These are phyloP conservation scores for Nitzschia sp. DNA, from an alignment of 108 stramenopile species.

Conservation along the genomic window DNA sequence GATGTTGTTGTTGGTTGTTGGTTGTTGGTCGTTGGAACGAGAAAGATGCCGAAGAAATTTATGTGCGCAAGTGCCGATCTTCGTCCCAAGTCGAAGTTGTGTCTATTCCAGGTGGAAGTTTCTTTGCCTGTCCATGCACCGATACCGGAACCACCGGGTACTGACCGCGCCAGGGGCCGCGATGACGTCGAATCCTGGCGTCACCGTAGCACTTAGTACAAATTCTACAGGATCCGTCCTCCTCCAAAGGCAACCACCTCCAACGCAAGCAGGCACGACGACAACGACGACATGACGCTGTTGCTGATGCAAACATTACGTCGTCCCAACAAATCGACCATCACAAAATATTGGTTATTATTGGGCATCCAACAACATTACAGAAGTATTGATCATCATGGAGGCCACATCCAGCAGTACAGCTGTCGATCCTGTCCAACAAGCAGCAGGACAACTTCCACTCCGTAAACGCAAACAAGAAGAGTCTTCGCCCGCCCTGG, in stretches of 20 bases:
- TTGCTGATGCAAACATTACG: slow-evolving; percentile 25
- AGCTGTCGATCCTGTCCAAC: neutral
- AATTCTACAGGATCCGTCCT: no score
- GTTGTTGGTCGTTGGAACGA: neutral
- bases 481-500: no score
- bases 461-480: slow-evolving; percentile 16
- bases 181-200: no score
- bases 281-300: neutral
- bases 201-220: no score
- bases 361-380: no score
- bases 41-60: neutral
- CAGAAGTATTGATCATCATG: neutral
- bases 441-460: slow-evolving; percentile 2
- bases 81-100: no score
- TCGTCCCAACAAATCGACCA: neutral
- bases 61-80: no score
- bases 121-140: no score
- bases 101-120: no score
- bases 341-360: slow-evolving; percentile 3
- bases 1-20: neutral
- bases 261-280: neutral
- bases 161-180: no score
- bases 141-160: no score
- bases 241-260: no score
- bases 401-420: neutral